Base-by-base conservation (phyloP, 2,329 filamentous ascomycete species). In the Ophiostoma tasmaniense region DNA sequence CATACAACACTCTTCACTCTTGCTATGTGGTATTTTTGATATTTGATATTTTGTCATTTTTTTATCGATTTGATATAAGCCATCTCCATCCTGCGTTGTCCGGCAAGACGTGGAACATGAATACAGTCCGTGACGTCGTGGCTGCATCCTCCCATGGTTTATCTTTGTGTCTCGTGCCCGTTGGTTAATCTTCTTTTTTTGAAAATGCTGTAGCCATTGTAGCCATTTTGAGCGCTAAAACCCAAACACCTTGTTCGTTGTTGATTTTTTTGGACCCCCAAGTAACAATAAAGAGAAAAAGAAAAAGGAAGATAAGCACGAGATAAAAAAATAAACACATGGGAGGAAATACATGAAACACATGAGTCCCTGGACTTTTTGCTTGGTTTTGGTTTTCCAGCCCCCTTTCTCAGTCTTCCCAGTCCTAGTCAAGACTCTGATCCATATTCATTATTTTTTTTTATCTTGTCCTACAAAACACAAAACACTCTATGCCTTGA, bases 401-500 rank as follows among this genome's bases (percentile, higher is more conserved):
- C 8, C 8, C 33, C 33, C 33, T 33, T 33, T 8, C 33, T 33
- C 33, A 33, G 33, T 33, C 8, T 8, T 33, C 33, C 33, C n/a
- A n/a, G n/a, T n/a, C n/a, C n/a, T n/a, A 33, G 33, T 33, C 33
- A 33, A 33, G 33, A 33, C 33, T 33, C 33, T 33, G 11, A 39
- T 25, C 61, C 61, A 64, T n/a, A 11, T 61, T 64, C 61, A 37
- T 62, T 68, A 62, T 68, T 61, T 59, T 50, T 67, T 52, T 50
- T 66, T 33, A 8, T 66, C 28, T 25, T 22, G n/a, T n/a, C 25
- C 45, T 20, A 14, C 14, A 39, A 37, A 10, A 6, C 37, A 13
- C 11, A 45, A 59, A 33, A 17, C 14, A 28, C 59, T 64, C n/a
- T 68, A 55, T 69, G 71, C 95, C 94, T 98, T 99, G 83, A 99